These are phyloP conservation scores for Sextonia rubra DNA, from an alignment of 164 flowering plant genomes.

Conservation along the genomic window DNA sequence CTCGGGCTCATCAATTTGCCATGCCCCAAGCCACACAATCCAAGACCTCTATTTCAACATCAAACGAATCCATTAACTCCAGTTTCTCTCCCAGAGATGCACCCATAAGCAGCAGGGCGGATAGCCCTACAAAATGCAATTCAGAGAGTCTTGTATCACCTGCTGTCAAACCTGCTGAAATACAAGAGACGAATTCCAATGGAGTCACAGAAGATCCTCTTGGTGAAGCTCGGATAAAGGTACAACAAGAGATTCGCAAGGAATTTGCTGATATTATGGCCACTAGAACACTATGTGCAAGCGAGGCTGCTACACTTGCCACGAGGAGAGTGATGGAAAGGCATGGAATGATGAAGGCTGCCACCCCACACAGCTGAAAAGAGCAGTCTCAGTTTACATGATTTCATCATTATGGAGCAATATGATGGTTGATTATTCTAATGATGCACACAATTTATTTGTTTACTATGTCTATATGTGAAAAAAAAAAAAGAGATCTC, in stretches of 20 bases:
- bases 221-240: constrained; percentile 67
- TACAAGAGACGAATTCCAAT: constrained; percentile 7
- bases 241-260: constrained; percentile 73
- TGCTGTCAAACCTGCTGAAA: constrained; percentile 22
- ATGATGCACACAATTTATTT: not conserved
- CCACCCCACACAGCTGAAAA: constrained; percentile 31
- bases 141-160: constrained; percentile 11
- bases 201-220: constrained; percentile 48
- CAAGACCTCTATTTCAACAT: not conserved
- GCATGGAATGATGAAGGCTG: constrained; percentile 44
- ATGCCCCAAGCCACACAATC: constrained; percentile 20
- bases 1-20: constrained; percentile 87
- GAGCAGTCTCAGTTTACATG: not conserved
- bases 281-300: constrained; percentile 71
- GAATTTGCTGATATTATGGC: constrained; percentile 94
- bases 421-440: not conserved
- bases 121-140: not conserved
- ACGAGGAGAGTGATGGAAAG: constrained; percentile 86
- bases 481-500: not conserved
- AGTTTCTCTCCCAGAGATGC: not conserved
- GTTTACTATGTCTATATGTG: not conserved
- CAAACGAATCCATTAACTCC: not conserved
- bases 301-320: constrained; percentile 96
- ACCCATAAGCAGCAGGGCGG: not conserved
- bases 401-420: not conserved